These are phyloP conservation scores for Lenzites betulinus DNA, from an alignment of 768 basidiomycete genomes.

Conservation along the genomic window DNA sequence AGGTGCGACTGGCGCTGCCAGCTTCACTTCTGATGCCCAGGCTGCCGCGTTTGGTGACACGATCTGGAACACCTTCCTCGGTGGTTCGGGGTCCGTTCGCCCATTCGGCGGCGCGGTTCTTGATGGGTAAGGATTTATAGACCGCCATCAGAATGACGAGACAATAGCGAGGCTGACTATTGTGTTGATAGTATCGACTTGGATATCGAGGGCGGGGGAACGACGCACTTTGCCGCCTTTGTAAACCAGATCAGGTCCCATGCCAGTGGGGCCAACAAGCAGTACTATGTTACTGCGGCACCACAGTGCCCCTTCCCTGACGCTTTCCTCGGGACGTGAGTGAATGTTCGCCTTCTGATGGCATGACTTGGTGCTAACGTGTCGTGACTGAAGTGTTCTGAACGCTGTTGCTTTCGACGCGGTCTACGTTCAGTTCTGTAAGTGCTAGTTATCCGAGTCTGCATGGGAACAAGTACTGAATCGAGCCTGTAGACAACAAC, in stretches of 20 bases:
- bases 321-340: slow-evolving; percentile 48
- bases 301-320: slow-evolving; percentile 75
- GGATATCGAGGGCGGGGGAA: slow-evolving; percentile 70
- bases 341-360: no score
- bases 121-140: slow-evolving; percentile 55
- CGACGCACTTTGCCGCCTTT: slow-evolving; percentile 31
- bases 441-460: slow-evolving; percentile 12
- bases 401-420: slow-evolving; percentile 69
- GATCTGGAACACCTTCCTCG: slow-evolving; percentile 75
- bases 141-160: neutral
- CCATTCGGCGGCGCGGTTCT: slow-evolving; percentile 74
- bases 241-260: slow-evolving; percentile 58
- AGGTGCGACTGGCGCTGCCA: slow-evolving; percentile 57
- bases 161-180: neutral
- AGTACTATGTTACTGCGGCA: slow-evolving; percentile 66
- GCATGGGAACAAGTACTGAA: neutral
- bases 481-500: slow-evolving; percentile 48
- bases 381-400: slow-evolving; percentile 41
- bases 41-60: slow-evolving; percentile 62
- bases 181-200: slow-evolving; percentile 50
- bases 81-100: slow-evolving; percentile 59
- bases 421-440: slow-evolving; percentile 72
- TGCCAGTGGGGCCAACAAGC: slow-evolving; percentile 52
- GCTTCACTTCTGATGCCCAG: slow-evolving; percentile 59
- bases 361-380: neutral